Evolutionary conservation across 768 basidiomycete genomes (phyloP).

Genomic region (Ramaria sp.): DNA sequence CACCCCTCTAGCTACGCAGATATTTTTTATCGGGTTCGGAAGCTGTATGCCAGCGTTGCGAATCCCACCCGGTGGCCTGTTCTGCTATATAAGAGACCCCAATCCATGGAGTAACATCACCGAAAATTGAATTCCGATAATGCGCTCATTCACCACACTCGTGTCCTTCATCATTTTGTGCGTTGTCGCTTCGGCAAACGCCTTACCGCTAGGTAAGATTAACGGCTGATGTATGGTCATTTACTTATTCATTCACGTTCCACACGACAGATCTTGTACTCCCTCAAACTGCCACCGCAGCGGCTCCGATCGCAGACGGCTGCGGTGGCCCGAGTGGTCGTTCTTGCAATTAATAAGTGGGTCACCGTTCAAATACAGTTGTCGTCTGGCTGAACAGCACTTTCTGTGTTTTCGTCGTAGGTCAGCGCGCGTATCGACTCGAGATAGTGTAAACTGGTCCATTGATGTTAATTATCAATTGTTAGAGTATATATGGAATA

Average conservation of each 20-base stretch:
- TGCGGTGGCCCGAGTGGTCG: constrained; percentile 5
- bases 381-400: neutral
- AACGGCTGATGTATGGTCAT: neutral
- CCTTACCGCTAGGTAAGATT: neutral
- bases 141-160: constrained; percentile 2
- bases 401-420: too few relatives aligned
- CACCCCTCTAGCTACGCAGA: constrained; percentile 1
- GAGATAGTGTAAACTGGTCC: too few relatives aligned
- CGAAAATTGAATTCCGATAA: neutral
- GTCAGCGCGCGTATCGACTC: too few relatives aligned
- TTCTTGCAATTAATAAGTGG: constrained; percentile 4
- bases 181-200: neutral
- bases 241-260: neutral
- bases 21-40: constrained; percentile 2
- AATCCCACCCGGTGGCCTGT: neutral
- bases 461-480: too few relatives aligned
- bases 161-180: constrained; percentile 1
- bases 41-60: neutral
- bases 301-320: neutral
- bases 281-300: neutral
- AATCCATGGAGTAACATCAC: neutral
- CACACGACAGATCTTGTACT: neutral
- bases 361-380: too few relatives aligned
- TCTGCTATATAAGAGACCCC: neutral
- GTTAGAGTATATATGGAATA: too few relatives aligned